These are phyloP conservation scores for Solanum sejunctum DNA, from an alignment of 257 asterid genomes.

Conservation along the genomic window DNA sequence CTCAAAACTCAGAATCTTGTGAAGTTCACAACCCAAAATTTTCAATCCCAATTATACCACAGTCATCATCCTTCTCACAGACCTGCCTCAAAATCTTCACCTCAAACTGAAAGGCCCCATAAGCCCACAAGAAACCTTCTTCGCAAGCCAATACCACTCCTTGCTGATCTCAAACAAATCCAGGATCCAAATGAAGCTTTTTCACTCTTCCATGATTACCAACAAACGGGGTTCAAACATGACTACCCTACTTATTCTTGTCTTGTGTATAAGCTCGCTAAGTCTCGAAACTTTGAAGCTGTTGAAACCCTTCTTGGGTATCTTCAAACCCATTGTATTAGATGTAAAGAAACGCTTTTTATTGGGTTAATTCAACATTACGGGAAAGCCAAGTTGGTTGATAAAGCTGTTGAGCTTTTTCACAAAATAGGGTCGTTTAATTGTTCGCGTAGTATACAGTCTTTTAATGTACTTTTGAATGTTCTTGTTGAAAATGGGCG, in stretches of 20 bases:
- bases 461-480: slow-evolving; percentile 66
- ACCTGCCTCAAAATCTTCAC: slow-evolving; percentile 13
- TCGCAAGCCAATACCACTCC: slow-evolving; percentile 50
- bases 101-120: slow-evolving; percentile 17
- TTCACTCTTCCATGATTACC: slow-evolving; percentile 40
- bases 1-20: not conserved
- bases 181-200: slow-evolving; percentile 40
- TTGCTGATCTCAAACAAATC: slow-evolving; percentile 49
- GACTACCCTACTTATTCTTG: slow-evolving; percentile 82
- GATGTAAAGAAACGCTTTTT: slow-evolving; percentile 59
- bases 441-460: slow-evolving; percentile 45
- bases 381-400: slow-evolving; percentile 41
- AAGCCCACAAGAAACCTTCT: slow-evolving; percentile 24
- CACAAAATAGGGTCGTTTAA: slow-evolving; percentile 48
- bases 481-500: slow-evolving; percentile 43
- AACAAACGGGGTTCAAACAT: slow-evolving; percentile 49
- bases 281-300: slow-evolving; percentile 41
- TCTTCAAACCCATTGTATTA: slow-evolving; percentile 31
- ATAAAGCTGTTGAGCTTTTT: slow-evolving; percentile 48
- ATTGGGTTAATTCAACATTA: slow-evolving; percentile 60
- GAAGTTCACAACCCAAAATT: not conserved
- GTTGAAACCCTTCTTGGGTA: slow-evolving; percentile 41
- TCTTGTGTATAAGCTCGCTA: slow-evolving; percentile 62
- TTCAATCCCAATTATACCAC: slow-evolving; percentile 7
- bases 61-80: slow-evolving; percentile 20